These are phyloP conservation scores for Paramecium pentaurelia DNA, from an alignment of 73 alveolate species.

Conservation along the genomic window DNA sequence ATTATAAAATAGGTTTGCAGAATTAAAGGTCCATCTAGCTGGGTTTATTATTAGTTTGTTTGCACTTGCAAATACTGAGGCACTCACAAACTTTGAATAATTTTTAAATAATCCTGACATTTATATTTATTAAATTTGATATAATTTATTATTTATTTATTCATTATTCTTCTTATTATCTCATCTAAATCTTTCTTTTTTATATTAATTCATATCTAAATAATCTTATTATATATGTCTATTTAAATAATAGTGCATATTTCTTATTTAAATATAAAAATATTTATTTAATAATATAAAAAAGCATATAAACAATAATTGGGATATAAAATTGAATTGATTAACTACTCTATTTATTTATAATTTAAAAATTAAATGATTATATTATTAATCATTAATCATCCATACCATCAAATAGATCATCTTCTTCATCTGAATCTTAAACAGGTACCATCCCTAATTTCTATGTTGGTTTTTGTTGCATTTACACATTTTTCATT, in stretches of 20 bases:
- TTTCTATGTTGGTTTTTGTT: constrained; percentile 45
- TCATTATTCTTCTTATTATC: not conserved
- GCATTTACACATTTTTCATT: constrained; percentile 28
- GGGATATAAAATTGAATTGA: too few relatives aligned
- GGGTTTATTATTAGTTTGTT: not conserved
- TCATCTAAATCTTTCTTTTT: not conserved
- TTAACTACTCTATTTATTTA: not conserved
- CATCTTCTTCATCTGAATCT: constrained; percentile 48
- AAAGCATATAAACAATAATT: too few relatives aligned
- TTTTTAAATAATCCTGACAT: constrained; percentile 47
- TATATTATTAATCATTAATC: not conserved
- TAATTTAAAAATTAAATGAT: not conserved
- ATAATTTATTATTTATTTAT: not conserved
- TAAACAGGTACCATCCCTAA: constrained; percentile 61
- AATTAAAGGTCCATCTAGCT: constrained; percentile 11
- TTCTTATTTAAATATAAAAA: too few relatives aligned
- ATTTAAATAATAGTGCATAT: too few relatives aligned
- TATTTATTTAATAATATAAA: too few relatives aligned
- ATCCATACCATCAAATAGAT: not conserved
- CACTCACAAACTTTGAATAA: constrained; percentile 20
- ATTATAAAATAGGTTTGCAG: constrained; percentile 15
- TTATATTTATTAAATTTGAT: not conserved
- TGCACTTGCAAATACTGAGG: not conserved
- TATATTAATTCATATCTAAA: too few relatives aligned
- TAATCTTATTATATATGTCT: too few relatives aligned